Conservation (phyloP, 73 alveolate genomes). For the Paramecium sonneborni region DNA sequence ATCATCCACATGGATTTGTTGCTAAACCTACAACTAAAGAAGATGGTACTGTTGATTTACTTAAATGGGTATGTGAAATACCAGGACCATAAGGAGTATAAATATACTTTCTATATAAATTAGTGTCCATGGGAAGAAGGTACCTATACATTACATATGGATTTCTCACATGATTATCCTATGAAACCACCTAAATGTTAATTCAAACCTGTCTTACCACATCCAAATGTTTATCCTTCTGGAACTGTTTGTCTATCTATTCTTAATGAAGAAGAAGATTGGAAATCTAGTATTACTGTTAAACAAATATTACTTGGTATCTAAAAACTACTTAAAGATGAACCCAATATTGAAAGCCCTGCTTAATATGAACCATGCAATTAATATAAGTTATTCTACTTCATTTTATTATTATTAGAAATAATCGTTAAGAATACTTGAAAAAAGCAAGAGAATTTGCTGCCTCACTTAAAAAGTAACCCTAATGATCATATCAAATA, state of each 20-base stretch:
- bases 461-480: background rate
- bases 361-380: slow-evolving; percentile 84
- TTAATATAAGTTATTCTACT: slow-evolving; percentile 67
- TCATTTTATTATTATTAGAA: slow-evolving; percentile 16
- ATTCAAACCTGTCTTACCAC: slow-evolving; percentile 79
- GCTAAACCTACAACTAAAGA: slow-evolving; percentile 65
- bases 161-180: slow-evolving; percentile 81
- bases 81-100: slow-evolving; percentile 69
- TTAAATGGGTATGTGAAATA: slow-evolving; percentile 64
- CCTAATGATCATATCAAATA: background rate
- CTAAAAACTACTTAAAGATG: slow-evolving; percentile 74
- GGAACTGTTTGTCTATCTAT: slow-evolving; percentile 83
- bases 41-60: slow-evolving; percentile 61
- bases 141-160: slow-evolving; percentile 32
- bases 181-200: slow-evolving; percentile 84
- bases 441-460: slow-evolving; percentile 68
- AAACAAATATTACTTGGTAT: slow-evolving; percentile 80
- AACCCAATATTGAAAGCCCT: slow-evolving; percentile 81
- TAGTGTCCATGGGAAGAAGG: slow-evolving; percentile 3
- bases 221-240: slow-evolving; percentile 84
- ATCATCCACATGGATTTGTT: slow-evolving; percentile 69
- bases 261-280: slow-evolving; percentile 82
- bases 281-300: slow-evolving; percentile 81
- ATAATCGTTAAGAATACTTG: slow-evolving; percentile 36
- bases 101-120: background rate